Percentiles rank a stretch among this genome's conserved stretches.
These are phyloP conservation scores for Suillus luteus DNA, from an alignment of 768 basidiomycete species.

Conservation along the genomic window DNA sequence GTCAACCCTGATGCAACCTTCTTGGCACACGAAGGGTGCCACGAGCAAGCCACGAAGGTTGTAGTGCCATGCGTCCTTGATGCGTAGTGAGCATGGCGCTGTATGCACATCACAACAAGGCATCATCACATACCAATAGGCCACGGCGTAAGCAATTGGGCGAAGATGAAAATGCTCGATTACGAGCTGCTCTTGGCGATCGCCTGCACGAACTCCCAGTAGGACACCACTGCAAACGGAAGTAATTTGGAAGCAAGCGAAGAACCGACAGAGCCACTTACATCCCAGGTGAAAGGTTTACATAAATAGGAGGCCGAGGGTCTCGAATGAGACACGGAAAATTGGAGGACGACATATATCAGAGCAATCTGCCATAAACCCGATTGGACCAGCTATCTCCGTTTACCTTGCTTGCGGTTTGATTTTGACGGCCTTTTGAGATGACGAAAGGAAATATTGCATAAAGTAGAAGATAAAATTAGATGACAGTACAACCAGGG, in stretches of 20 bases:
- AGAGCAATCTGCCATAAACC: background rate
- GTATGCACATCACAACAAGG: background rate
- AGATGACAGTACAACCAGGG: background rate
- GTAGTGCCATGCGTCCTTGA: slow-evolving; percentile 6
- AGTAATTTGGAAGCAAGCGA: background rate
- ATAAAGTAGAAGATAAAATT: background rate
- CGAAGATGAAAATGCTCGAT: background rate
- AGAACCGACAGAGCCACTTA: background rate
- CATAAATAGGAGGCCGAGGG: background rate
- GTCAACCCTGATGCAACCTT: background rate
- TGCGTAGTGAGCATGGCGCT: slow-evolving; percentile 3
- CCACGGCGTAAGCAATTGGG: background rate
- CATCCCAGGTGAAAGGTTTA: background rate
- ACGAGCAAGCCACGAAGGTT: background rate
- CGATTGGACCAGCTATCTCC: background rate
- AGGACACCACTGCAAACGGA: background rate
- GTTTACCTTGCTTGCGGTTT: background rate
- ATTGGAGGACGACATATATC: background rate
- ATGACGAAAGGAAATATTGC: background rate
- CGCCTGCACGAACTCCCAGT: background rate
- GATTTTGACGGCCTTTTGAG: background rate
- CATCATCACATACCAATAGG: background rate
- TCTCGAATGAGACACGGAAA: background rate
- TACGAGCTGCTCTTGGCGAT: background rate
- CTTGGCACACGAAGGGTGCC: too few relatives aligned